Base-by-base conservation (phyloP, 306 rosid genomes). In the Argentina anserina region DNA sequence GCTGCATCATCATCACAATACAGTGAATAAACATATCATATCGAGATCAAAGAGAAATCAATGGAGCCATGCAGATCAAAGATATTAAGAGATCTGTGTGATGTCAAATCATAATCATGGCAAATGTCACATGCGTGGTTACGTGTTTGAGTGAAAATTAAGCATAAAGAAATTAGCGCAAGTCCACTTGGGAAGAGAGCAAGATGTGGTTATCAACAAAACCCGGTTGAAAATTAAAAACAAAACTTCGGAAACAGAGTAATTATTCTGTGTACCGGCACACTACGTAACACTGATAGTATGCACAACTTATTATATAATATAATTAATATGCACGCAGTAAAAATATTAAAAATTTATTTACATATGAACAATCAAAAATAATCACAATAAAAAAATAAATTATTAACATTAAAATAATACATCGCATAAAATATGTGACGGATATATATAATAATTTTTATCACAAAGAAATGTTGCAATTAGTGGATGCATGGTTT, bases 1-100 rank as follows among this genome's bases (percentile, higher is more conserved):
- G 83, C 99, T 95, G 92, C 79, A 66, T 73, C 75, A 78, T 76
- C 64, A 71, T 69, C 73, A 72, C 14, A 0, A 37, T 4, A n/a
- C n/a, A n/a, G n/a, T n/a, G n/a, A n/a, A n/a, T n/a, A n/a, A n/a
- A n/a, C n/a, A n/a, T n/a, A 46, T 73, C 72, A 74, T 67, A 72
- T 86, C 65, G n/a, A n/a, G n/a, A n/a, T n/a, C n/a, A n/a, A n/a
- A 82, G 67, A 49, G 64, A 72, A 67, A 59, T 73, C 21, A 26
- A 23, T 28, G 37, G 31, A 12, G 23, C 31, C 61, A 42, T 67
- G 69, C 69, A 64, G 21, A 58, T 25, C 2, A 26, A 41, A 71
- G 65, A 39, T 71, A 37, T 71, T 12, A 40, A 28, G n/a, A 28
- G 46, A 72, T 41, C 17, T 41, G 21, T 14, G 69, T 65, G 43